Evolutionary conservation across 768 basidiomycete species (phyloP), one percentile per base, ranked within the genome.

Genomic region (Cystobasidium tubakii): DNA sequence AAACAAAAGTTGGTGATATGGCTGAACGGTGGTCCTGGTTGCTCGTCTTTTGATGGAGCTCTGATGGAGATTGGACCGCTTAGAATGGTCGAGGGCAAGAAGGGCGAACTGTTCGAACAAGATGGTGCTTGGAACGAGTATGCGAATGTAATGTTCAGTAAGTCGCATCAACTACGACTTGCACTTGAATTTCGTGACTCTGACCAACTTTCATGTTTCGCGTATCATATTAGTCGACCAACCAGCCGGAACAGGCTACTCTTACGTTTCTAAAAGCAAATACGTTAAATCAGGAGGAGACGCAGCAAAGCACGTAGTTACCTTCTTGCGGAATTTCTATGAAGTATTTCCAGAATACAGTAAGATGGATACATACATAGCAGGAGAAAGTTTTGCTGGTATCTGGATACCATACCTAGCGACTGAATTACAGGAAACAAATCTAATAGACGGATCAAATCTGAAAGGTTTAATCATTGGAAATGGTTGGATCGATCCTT

Each of bases 381-480:
- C 90, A 0, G 96, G 96, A 74, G 96, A 99, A 84, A 93, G 91
- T 75, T 99, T 88, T 81, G 96, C 94, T 31, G 96, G 96, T 27
- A 94, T 98, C 83, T 98, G 90, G 84, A 95, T 99, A 78, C 96
- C 96, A 2, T 95, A 91, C 81, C 93, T 93, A 78, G 91, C 91
- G 89, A 77, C 76, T 83, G 78, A 73, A 2, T 62, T 72, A 62
- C 53, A 77, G 25, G 33, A 31, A 50, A 74, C 79, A 17, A 66
- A 62, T 13, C 23, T 65, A 42, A 19, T 43, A 27, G 39, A 42
- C 23, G 27, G 10, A n/a, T 12, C 39, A 13, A 44, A 44, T 39
- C 66, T 67, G 19, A 46, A 54, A 21, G 96, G 96, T 0, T 82
- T 86, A 19, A 91, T 95, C 0, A 96, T 99, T 54, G 96, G 96